Evolutionary conservation across 2,329 filamentous ascomycete genomes (phyloP).

Genomic region (Nigrograna mackinnonii): DNA sequence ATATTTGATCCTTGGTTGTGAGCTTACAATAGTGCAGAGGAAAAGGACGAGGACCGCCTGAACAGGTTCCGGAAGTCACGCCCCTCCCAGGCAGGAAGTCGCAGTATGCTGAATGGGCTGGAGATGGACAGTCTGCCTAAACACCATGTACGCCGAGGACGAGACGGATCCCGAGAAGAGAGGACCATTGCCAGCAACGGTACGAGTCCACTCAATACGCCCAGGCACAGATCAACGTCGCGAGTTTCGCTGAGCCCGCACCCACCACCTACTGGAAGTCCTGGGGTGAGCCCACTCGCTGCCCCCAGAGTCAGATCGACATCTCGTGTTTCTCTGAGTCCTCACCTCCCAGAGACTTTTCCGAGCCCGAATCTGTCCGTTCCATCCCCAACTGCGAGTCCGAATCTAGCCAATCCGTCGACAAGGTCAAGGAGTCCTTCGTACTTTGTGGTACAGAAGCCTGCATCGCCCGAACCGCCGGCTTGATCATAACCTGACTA

Average conservation of each 20-base stretch:
- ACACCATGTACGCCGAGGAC: no score
- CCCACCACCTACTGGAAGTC: no score
- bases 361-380: conserved; percentile 5
- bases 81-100: conserved; percentile 3
- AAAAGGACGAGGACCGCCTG: conserved; percentile 29
- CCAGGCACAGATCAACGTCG: conserved; percentile 4
- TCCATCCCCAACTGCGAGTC: conserved; percentile 9
- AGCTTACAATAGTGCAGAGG: conserved; percentile 18
- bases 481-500: no score
- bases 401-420: conserved; percentile 5
- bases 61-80: no score
- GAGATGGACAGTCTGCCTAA: no score
- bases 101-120: conserved; percentile 5
- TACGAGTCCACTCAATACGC: conserved; percentile 6
- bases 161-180: conserved; percentile 19
- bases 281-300: no score
- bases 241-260: no score
- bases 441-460: conserved; percentile 3
- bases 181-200: conserved; percentile 14
- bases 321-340: no score
- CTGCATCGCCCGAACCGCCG: no score
- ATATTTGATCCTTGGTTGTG: neutral
- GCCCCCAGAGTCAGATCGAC: no score
- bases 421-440: conserved; percentile 9
- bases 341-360: no score